Percentiles rank a stretch among this genome's conserved stretches.
Evolutionary conservation across 2,329 filamentous ascomycete genomes (phyloP).

Genomic region (Zelopaecilomyces penicillatus): DNA sequence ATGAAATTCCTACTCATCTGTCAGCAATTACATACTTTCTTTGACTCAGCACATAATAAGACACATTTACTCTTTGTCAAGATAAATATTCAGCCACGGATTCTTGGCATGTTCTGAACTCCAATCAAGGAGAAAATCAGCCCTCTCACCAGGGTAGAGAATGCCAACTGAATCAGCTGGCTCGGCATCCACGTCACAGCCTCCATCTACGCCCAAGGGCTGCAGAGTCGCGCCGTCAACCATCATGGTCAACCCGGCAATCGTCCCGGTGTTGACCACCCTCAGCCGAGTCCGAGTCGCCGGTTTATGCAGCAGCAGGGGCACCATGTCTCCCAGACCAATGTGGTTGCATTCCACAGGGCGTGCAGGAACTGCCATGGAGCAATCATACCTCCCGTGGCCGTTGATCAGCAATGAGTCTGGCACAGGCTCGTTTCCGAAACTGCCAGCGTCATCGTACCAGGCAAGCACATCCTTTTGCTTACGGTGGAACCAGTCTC

Average conservation of each 20-base stretch:
- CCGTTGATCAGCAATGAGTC: constrained; percentile 29
- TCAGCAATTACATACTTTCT: no score
- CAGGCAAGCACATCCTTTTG: constrained; percentile 24
- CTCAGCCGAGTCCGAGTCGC: constrained; percentile 10
- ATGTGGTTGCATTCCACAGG: constrained; percentile 14
- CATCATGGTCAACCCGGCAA: constrained; percentile 14
- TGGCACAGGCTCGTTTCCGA: constrained; percentile 33
- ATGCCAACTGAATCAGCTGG: constrained; percentile 13
- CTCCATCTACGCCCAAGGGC: constrained; percentile 15
- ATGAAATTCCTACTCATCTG: constrained; percentile 15
- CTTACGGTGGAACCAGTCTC: constrained; percentile 30
- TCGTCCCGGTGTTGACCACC: constrained; percentile 16
- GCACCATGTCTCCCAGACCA: constrained; percentile 5
- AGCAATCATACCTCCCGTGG: constrained; percentile 21
- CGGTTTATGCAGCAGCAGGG: constrained; percentile 10
- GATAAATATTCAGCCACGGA: constrained; percentile 14
- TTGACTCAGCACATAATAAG: no score
- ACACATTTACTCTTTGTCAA: constrained; percentile 19
- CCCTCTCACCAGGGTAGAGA: constrained; percentile 18
- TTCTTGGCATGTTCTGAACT: neutral
- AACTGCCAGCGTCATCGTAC: constrained; percentile 21
- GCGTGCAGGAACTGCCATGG: constrained; percentile 18
- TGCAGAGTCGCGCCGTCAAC: constrained; percentile 14
- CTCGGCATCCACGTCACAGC: constrained; percentile 9
- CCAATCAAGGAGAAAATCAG: constrained; percentile 15